Conservation (phyloP, 257 asterid genomes). For the Mentha longifolia region DNA sequence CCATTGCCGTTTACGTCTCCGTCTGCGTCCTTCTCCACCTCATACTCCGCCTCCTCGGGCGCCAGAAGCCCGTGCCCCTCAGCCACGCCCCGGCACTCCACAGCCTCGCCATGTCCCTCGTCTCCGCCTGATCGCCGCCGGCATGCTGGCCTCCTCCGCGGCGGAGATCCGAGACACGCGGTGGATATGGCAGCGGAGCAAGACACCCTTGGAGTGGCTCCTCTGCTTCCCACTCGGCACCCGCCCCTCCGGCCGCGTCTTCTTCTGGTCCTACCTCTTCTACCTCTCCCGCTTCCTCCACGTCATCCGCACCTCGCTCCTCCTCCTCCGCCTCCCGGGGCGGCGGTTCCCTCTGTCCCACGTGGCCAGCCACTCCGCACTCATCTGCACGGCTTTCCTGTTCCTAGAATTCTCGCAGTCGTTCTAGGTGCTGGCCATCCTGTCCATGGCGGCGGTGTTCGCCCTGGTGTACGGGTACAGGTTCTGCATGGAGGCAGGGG, state of each 20-base stretch:
- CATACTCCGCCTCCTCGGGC: constrained; percentile 58
- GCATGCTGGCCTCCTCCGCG: constrained; percentile 61
- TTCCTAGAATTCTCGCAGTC: constrained; percentile 92
- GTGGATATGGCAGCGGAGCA: constrained; percentile 78
- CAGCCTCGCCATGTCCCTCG: constrained; percentile 56
- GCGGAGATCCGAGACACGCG: constrained; percentile 80
- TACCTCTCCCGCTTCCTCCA: constrained; percentile 80
- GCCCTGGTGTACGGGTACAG: constrained; percentile 52
- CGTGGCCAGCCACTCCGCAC: constrained; percentile 47
- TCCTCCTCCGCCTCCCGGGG: constrained; percentile 38
- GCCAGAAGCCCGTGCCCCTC: constrained; percentile 56
- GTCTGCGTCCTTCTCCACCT: constrained; percentile 55
- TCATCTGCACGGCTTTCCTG: constrained; percentile 59
- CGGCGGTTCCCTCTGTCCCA: constrained; percentile 42
- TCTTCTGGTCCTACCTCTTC: constrained; percentile 81
- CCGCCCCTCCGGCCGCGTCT: constrained; percentile 80
- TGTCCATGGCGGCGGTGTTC: constrained; percentile 50
- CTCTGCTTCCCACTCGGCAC: constrained; percentile 89
- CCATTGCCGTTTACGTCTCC: constrained; percentile 57
- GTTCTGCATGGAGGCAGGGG: constrained; percentile 55
- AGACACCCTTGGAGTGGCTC: constrained; percentile 78
- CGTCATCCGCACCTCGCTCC: constrained; percentile 43
- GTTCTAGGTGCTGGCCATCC: constrained; percentile 64
- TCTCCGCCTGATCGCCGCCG: constrained; percentile 41
- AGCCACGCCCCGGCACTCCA: constrained; percentile 75